A percentile compares a stretch with the other conserved stretches of the same genome.
Evolutionary conservation across 805 yeast species (phyloP).

Genomic region (Saccharomycopsis synnaedendra): DNA sequence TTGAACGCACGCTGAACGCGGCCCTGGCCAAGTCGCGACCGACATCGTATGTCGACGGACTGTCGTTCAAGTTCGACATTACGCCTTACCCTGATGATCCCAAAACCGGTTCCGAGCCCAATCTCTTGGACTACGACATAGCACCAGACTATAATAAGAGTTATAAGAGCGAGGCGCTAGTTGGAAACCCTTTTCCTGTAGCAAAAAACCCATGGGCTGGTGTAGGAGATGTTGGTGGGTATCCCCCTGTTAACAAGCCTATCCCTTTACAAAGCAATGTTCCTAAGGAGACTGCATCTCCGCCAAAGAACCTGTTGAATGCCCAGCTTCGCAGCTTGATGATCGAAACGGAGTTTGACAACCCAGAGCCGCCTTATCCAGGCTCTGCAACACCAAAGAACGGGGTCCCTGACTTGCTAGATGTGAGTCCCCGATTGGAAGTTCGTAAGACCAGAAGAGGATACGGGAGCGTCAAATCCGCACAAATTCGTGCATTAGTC

Average conservation of each 20-base stretch:
- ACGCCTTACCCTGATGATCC: no score
- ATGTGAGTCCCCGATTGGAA: not conserved
- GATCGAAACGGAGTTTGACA: not conserved
- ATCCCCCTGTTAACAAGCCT: no score
- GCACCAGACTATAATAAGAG: not conserved
- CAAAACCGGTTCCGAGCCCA: no score
- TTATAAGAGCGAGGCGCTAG: not conserved
- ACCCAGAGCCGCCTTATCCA: not conserved
- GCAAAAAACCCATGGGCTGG: conserved; percentile 10
- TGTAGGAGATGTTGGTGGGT: no score
- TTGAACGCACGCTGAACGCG: no score
- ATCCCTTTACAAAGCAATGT: not conserved
- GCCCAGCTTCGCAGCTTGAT: not conserved
- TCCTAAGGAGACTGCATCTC: not conserved
- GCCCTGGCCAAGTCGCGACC: no score
- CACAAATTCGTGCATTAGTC: conserved; percentile 13
- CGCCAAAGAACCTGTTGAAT: not conserved
- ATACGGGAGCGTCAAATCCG: not conserved
- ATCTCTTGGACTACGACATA: conserved; percentile 1
- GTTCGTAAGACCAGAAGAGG: not conserved
- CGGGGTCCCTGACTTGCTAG: no score
- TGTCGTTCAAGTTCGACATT: no score
- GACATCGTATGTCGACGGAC: no score
- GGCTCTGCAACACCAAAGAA: no score
- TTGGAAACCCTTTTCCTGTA: conserved; percentile 1